Evolutionary conservation across 768 basidiomycete species (phyloP), one percentile per base, ranked within the genome.

Genomic region (Suillus sp.): DNA sequence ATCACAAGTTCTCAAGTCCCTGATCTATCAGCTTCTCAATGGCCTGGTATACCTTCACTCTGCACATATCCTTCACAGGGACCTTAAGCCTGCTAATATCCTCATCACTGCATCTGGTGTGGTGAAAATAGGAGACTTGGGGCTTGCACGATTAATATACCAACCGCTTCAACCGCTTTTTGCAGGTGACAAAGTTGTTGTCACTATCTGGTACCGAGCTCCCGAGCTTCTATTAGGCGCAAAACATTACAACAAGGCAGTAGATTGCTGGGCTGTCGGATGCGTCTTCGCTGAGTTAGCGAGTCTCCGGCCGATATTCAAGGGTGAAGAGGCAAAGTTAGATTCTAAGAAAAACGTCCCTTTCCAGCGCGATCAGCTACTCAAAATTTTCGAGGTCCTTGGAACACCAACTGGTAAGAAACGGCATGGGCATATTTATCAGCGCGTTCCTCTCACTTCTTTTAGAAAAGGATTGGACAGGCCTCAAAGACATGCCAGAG

Each of bases 181-280:
- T 72, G 88, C 88, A 0, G 96, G 96, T 18, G 97, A 99, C 78
- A 99, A 99, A 71, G 96, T 99, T 32, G 97, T 99, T 40, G 97
- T 99, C 14, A 99, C 97, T 0, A 99, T 99, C 71, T 99, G 97
- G 97, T 99, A 99, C 74, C 92, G 97, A 59, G 94, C 95, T 8
- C 97, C 97, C 0, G 97, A 99, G 72, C 86, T 99, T 3, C 83
- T 99, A 11, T 84, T 99, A 78, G 96, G 97, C 32, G 95, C 96
- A 1, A 94, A 95, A 66, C 97, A 99, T 76, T 99, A 99, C 75
- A 96, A 97, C 67, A 95, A 93, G 68, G 92, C 96, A 4, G 89
- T 99, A 45, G 95, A 99, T 72, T 88, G 94, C 60, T 99, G 97
- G 97, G 96, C 97, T 30, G 89, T 99, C 6, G 97, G 96, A 1